These are phyloP conservation scores for Alternaria incomplexa DNA, from an alignment of 2,329 filamentous ascomycete genomes.

Conservation along the genomic window DNA sequence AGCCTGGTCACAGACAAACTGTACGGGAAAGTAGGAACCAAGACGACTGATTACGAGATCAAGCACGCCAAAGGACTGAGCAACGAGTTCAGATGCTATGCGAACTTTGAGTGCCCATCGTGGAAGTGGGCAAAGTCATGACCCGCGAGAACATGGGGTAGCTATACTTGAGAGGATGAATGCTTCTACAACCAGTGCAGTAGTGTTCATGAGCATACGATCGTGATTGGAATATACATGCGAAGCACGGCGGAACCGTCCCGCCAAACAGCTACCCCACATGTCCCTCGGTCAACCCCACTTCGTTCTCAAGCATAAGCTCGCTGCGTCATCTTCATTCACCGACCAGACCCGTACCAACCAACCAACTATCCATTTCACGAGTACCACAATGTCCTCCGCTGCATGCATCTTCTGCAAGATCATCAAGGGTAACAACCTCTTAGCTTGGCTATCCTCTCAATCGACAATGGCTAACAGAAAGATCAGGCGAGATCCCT, in stretches of 20 bases:
- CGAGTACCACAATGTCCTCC: constrained; percentile 60
- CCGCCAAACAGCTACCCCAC: constrained; percentile 26
- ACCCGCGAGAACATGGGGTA: background rate
- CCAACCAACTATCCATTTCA: constrained; percentile 15
- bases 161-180: background rate
- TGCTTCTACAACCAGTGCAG: background rate
- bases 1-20: constrained; percentile 64
- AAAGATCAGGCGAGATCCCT: constrained; percentile 82
- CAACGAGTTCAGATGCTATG: constrained; percentile 82
- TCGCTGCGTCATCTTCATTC: constrained; percentile 14
- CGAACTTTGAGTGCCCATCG: constrained; percentile 71
- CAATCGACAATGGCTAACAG: background rate
- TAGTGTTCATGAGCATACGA: background rate
- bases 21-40: constrained; percentile 68
- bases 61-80: constrained; percentile 74
- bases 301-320: constrained; percentile 11
- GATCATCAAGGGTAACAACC: constrained; percentile 83
- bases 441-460: background rate
- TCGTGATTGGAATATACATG: background rate
- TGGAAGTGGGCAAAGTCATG: constrained; percentile 46
- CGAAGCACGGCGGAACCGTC: constrained; percentile 3
- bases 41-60: constrained; percentile 71
- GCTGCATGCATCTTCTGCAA: constrained; percentile 94
- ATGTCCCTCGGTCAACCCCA: constrained; percentile 20
- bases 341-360: constrained; percentile 27